These are phyloP conservation scores for Pyrenophora seminiperda DNA, from an alignment of 2,329 filamentous ascomycete genomes.

Conservation along the genomic window DNA sequence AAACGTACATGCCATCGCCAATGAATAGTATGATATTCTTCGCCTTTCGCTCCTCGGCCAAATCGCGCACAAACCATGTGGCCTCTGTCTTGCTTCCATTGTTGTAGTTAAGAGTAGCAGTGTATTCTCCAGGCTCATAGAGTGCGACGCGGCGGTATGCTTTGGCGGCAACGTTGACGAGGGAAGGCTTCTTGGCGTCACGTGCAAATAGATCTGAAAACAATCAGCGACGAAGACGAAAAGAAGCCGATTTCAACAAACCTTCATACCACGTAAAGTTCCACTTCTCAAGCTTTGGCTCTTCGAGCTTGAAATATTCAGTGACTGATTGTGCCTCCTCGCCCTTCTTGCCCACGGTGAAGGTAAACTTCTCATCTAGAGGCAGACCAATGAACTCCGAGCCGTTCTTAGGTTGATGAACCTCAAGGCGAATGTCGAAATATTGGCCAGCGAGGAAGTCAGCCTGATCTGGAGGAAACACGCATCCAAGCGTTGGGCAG, in stretches of 20 bases:
- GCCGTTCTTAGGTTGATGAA: constrained; percentile 81
- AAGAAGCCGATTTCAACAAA: constrained; percentile 29
- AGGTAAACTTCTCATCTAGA: constrained; percentile 75
- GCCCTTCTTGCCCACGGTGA: constrained; percentile 70
- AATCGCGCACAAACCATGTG: constrained; percentile 75
- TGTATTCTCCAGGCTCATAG: constrained; percentile 79
- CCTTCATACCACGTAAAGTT: constrained; percentile 83
- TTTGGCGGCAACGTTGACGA: constrained; percentile 82
- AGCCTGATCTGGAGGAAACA: constrained; percentile 66
- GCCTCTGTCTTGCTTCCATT: constrained; percentile 72
- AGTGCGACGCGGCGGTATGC: constrained; percentile 76
- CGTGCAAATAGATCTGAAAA: constrained; percentile 71
- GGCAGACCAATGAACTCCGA: constrained; percentile 74
- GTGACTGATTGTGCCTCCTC: constrained; percentile 62
- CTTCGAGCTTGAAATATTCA: constrained; percentile 70
- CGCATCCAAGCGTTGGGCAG: constrained; percentile 61
- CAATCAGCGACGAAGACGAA: background rate
- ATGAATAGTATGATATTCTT: constrained; percentile 90
- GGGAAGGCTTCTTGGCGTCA: constrained; percentile 69
- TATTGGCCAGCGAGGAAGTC: constrained; percentile 84
- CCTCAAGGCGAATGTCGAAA: constrained; percentile 82
- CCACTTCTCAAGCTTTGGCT: constrained; percentile 79
- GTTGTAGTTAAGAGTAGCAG: constrained; percentile 77
- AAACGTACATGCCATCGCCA: constrained; percentile 70
- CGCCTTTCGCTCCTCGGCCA: constrained; percentile 71